Evolutionary conservation across 306 rosid species (phyloP).

Genomic region (Malus sieversii): DNA sequence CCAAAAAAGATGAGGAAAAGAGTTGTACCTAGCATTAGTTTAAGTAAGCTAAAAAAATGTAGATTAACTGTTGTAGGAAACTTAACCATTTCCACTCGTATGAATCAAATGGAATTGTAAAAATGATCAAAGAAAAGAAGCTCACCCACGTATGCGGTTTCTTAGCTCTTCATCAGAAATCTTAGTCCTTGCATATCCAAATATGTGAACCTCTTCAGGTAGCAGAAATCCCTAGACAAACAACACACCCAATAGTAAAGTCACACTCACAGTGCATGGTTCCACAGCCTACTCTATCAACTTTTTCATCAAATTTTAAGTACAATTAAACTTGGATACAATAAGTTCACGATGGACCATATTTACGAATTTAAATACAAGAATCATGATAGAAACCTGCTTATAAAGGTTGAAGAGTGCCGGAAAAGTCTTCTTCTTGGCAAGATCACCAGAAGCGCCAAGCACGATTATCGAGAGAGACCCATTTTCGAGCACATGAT

Average conservation of each 20-base stretch:
- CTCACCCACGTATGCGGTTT: conserved; percentile 74
- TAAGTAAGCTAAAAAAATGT: not conserved
- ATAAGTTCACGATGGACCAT: not conserved
- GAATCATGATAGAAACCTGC: conserved; percentile 41
- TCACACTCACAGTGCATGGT: not conserved
- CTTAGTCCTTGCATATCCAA: conserved; percentile 94
- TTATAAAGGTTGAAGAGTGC: conserved; percentile 76
- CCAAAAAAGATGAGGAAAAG: not conserved
- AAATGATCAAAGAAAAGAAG: not conserved
- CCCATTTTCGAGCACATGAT: conserved; percentile 52
- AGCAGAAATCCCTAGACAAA: conserved; percentile 65
- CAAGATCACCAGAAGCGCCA: conserved; percentile 99
- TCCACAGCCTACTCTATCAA: not conserved
- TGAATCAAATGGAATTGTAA: not conserved
- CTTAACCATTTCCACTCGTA: not conserved
- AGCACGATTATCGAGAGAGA: conserved; percentile 78
- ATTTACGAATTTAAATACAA: not conserved
- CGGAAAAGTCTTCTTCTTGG: conserved; percentile 97
- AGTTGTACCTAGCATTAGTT: not conserved
- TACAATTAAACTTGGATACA: not conserved
- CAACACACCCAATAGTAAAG: not conserved
- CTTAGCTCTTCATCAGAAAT: conserved; percentile 76
- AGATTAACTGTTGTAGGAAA: not conserved
- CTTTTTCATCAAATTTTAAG: not conserved
- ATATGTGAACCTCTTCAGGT: conserved; percentile 68